Base-by-base conservation (phyloP, 768 basidiomycete genomes). In the Galerina sulciceps region DNA sequence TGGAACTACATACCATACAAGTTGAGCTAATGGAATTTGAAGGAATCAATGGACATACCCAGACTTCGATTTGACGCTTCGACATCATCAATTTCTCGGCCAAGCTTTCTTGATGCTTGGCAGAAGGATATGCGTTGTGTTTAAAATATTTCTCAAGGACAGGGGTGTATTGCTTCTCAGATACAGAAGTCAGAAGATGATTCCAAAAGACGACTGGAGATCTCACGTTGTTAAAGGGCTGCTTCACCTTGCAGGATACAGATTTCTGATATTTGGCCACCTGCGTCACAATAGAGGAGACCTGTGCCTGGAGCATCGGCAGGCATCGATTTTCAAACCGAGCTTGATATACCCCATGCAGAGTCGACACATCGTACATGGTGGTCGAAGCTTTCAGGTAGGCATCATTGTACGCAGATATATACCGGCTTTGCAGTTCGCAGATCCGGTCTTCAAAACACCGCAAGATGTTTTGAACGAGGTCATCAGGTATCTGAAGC, bases 11-110 rank as follows among this genome's bases (percentile, higher is more conserved):
- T 13, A 36, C n/a, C n/a, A 48, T 15, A 40, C n/a, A 13, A 43
- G n/a, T 4, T 4, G 17, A 17, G 6, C 41, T 9, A 42, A 44
- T 46, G 23, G 20, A 42, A 9, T 47, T 13, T 47, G 46, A 22
- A 4, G 10, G 22, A 2, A 14, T n/a, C 13, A 54, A 22, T 35
- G 59, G 13, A 55, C 75, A 1, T 59, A 84, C 83, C 85, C 85
- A 86, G 50, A 84, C 80, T 64, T 82, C 80, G 5, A 86, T 83
- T 57, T 86, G 84, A 0, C 78, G 60, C 0, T 65, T 65, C 0
- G 76, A 66, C 82, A 85, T 84, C 34, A 65, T 62, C 0, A 80
- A 75, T 47, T 80, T 79, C 17, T 69, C 55, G 0, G 85, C 85
- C 0, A 86, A 67, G 0, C 71, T 50, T 0, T 38, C 48, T 0